Evolutionary conservation across 2,329 filamentous ascomycete genomes (phyloP).

Genomic region (Trichoderma koningii): DNA sequence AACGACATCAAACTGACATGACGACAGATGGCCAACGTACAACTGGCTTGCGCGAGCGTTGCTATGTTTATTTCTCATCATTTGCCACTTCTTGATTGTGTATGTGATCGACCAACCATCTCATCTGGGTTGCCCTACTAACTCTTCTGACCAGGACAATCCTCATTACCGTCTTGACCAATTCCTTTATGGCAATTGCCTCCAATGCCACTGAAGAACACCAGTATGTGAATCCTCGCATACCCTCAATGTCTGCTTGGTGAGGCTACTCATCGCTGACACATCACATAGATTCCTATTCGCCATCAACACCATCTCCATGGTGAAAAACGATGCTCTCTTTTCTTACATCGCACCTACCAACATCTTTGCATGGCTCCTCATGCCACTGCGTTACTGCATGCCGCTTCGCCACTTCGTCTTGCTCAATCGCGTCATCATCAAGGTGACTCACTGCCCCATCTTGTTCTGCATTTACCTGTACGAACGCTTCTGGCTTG

Average conservation of each 20-base stretch:
- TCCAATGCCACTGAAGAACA: constrained; percentile 94
- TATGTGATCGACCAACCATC: constrained; percentile 40
- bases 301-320: constrained; percentile 93
- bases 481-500: constrained; percentile 81
- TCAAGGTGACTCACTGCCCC: constrained; percentile 88
- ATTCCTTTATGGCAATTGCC: constrained; percentile 93
- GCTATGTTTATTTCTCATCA: constrained; percentile 81
- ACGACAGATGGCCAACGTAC: constrained; percentile 66
- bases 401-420: constrained; percentile 82
- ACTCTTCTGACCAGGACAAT: too few relatives aligned
- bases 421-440: constrained; percentile 82
- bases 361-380: constrained; percentile 87
- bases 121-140: too few relatives aligned
- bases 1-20: constrained; percentile 3
- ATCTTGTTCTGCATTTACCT: constrained; percentile 82
- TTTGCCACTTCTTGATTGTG: constrained; percentile 93
- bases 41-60: constrained; percentile 76
- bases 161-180: constrained; percentile 91
- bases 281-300: constrained; percentile 68
- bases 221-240: constrained; percentile 47
- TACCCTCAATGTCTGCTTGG: not conserved
- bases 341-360: constrained; percentile 93
- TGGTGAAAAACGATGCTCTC: constrained; percentile 96
- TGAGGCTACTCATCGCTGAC: constrained; percentile 22
- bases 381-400: constrained; percentile 78